phyloP scores from a whole-genome alignment of 192 early-diverging fungal species.

The Spizellomyces punctatus region DNA sequence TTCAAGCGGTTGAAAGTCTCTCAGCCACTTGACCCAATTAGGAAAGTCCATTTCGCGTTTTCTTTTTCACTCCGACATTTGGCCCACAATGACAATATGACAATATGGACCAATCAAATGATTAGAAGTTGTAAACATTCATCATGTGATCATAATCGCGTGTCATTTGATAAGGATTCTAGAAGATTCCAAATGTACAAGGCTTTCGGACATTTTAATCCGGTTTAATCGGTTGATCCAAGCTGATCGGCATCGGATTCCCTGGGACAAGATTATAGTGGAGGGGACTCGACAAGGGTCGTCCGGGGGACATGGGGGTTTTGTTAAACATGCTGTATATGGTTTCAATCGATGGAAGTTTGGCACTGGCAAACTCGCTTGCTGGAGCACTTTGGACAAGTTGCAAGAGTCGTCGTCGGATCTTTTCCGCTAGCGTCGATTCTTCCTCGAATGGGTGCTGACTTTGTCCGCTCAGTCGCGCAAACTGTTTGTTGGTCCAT shows the following conservation, averaged over 20 bases:
- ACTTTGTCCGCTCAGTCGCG: constrained; percentile 5
- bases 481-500: background rate
- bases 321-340: constrained; percentile 12
- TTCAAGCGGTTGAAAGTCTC: too few relatives aligned
- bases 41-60: too few relatives aligned
- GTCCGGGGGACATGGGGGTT: background rate
- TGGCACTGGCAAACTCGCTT: constrained; percentile 26
- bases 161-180: too few relatives aligned
- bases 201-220: too few relatives aligned
- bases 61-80: too few relatives aligned
- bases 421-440: constrained; percentile 12
- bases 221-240: background rate
- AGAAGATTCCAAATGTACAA: too few relatives aligned
- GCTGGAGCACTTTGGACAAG: constrained; percentile 34
- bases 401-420: constrained; percentile 29
- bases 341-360: constrained; percentile 10
- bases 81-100: too few relatives aligned
- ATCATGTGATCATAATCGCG: too few relatives aligned
- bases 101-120: too few relatives aligned
- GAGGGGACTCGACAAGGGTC: background rate
- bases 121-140: too few relatives aligned
- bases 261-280: background rate
- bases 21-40: too few relatives aligned
- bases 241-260: background rate
- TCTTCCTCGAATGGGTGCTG: constrained; percentile 18